Base-by-base conservation (phyloP, 306 rosid species). In the Ormosia emarginata region DNA sequence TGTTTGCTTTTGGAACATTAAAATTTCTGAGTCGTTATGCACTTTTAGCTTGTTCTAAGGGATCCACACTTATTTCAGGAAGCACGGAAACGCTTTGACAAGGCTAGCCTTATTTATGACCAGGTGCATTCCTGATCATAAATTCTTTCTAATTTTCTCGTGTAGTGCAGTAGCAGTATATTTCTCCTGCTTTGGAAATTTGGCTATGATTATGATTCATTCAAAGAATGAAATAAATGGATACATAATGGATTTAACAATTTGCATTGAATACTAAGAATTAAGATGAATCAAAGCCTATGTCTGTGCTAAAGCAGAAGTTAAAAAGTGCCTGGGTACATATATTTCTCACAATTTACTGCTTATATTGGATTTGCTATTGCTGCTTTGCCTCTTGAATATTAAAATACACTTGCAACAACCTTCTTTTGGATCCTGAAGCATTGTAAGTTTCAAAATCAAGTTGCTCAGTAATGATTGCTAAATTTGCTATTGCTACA, bases 51-150 rank as follows among this genome's bases (percentile, higher is more conserved):
- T 81, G 73, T 81, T 79, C 71, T 85, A 76, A 88, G 83, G 83
- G 86, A 62, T 84, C 76, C 71, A 83, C 76, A 70, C 79, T 82
- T 85, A 72, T 84, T 91, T 90, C 97, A 96, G 99, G 99, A 96
- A 87, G 97, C 98, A 18, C 92, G 99, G 52, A 96, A 94, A 71
- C 98, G 88, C 71, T 96, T 96, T 84, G 99, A 96, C 88, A 96
- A 92, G 87, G 99, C 98, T 74, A 93, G 97, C 84, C 98, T 96
- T 90, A 85, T 89, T 79, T 96, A 96, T 82, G 99, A 96, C 79
- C 99, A 96, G 98, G 99, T 96, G 75, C 87, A 61, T 79, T 44
- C 69, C 52, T 24, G 32, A 43, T 77, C n/a, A 77, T 11, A 65
- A 6, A n/a, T 84, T 71, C 59, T 76, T 68, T 70, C 32, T 80